These are phyloP conservation scores for Cokeromyces recurvatus DNA, from an alignment of 371 early-diverging fungal genomes.

Conservation along the genomic window DNA sequence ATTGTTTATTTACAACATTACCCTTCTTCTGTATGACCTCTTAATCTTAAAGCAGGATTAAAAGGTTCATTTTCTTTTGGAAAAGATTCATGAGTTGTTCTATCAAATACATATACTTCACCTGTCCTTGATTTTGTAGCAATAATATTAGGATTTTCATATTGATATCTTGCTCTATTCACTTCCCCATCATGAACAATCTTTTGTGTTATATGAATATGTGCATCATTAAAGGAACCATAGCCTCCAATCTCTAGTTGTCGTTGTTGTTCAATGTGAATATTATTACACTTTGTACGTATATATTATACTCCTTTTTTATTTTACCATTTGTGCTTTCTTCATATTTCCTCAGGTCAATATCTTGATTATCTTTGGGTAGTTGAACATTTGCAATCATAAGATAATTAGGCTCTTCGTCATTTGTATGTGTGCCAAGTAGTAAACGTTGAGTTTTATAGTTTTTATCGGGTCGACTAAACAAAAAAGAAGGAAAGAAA, in stretches of 20 bases:
- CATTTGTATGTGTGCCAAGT: constrained; percentile 96
- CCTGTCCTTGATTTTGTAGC: constrained; percentile 92
- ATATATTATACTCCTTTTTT: too few species aligned
- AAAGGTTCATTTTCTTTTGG: constrained; percentile 70
- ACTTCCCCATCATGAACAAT: constrained; percentile 96
- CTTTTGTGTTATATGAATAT: constrained; percentile 80
- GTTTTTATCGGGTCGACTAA: constrained; percentile 83
- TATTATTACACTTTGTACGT: too few species aligned
- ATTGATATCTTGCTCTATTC: constrained; percentile 95
- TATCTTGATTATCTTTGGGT: constrained; percentile 70
- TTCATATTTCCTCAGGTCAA: constrained; percentile 70
- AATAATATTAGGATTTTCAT: constrained; percentile 91
- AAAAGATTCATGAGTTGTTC: constrained; percentile 85
- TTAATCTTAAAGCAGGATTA: constrained; percentile 82
- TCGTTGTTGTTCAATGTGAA: too few species aligned
- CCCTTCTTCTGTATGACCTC: constrained; percentile 95
- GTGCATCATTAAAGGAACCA: constrained; percentile 68
- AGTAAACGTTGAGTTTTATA: constrained; percentile 83
- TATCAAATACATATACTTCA: constrained; percentile 95
- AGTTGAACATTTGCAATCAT: constrained; percentile 91
- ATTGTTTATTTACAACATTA: too few species aligned
- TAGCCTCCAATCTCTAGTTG: constrained; percentile 81
- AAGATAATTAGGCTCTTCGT: constrained; percentile 93
- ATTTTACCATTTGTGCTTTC: constrained; percentile 37
- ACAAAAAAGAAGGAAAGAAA: too few species aligned